phyloP scores from a whole-genome alignment of 257 asterid genomes.

The Anisodus acutangulus region DNA sequence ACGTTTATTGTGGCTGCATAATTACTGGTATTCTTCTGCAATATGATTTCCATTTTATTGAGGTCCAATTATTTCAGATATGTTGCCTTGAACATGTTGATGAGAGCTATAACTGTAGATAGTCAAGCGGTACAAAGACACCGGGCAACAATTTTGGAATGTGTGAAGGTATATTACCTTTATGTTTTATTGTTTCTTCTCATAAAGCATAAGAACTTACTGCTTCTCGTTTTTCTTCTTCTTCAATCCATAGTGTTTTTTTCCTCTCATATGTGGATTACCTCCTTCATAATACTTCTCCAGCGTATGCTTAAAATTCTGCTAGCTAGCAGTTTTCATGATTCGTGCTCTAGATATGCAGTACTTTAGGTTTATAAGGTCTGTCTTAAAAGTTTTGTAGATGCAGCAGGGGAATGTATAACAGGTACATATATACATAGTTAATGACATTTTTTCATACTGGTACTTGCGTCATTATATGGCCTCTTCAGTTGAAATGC shows the following conservation, averaged over 20 bases:
- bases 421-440: background rate
- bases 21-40: background rate
- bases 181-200: conserved; percentile 12
- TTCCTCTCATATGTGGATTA: conserved; percentile 14
- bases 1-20: background rate
- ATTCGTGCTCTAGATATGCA: conserved; percentile 9
- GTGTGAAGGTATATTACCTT: conserved; percentile 74
- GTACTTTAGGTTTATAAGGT: background rate
- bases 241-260: background rate
- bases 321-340: background rate
- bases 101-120: conserved; percentile 90
- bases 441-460: background rate
- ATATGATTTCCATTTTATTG: conserved; percentile 38
- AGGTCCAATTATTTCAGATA: conserved; percentile 62
- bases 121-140: conserved; percentile 99
- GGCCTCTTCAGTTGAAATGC: conserved; percentile 23
- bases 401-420: background rate
- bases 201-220: background rate
- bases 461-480: conserved; percentile 8
- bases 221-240: conserved; percentile 23
- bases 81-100: conserved; percentile 97
- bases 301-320: background rate
- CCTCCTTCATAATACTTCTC: background rate
- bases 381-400: conserved; percentile 1
- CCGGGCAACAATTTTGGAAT: conserved; percentile 92